A percentile compares a stretch with the other conserved stretches of the same genome.
These are phyloP conservation scores for Taxillus chinensis DNA, from an alignment of 164 flowering plant species.

Conservation along the genomic window DNA sequence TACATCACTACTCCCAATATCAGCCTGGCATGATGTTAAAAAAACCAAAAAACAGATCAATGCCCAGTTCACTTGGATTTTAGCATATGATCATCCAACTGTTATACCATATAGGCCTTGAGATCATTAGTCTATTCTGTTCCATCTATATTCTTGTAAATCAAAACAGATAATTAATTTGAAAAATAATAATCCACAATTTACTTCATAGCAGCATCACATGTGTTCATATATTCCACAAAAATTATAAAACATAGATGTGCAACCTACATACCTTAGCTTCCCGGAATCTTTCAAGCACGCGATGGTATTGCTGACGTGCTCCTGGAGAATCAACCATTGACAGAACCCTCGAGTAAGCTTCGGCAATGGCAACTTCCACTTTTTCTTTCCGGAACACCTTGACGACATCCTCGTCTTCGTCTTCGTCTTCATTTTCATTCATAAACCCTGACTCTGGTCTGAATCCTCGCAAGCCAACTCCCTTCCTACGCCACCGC, in stretches of 20 bases:
- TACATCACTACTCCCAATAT: no score
- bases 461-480: slow-evolving; percentile 68
- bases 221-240: not conserved
- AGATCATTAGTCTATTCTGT: no score
- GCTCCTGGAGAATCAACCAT: slow-evolving; percentile 82
- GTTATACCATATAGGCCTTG: no score
- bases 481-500: slow-evolving; percentile 83
- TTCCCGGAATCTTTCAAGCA: slow-evolving; percentile 59
- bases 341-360: slow-evolving; percentile 68
- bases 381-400: slow-evolving; percentile 81
- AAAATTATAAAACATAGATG: no score
- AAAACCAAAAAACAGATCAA: no score
- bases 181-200: no score
- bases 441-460: slow-evolving; percentile 41
- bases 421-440: slow-evolving; percentile 66
- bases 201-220: no score
- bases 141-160: no score
- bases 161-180: no score
- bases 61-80: no score
- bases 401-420: slow-evolving; percentile 33
- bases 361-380: slow-evolving; percentile 59
- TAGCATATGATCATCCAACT: no score
- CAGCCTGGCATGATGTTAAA: no score
- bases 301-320: slow-evolving; percentile 75
- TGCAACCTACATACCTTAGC: slow-evolving; percentile 53